Evolutionary conservation across 495 filamentous ascomycete species (phyloP).

Genomic region (Terfezia claveryi): DNA sequence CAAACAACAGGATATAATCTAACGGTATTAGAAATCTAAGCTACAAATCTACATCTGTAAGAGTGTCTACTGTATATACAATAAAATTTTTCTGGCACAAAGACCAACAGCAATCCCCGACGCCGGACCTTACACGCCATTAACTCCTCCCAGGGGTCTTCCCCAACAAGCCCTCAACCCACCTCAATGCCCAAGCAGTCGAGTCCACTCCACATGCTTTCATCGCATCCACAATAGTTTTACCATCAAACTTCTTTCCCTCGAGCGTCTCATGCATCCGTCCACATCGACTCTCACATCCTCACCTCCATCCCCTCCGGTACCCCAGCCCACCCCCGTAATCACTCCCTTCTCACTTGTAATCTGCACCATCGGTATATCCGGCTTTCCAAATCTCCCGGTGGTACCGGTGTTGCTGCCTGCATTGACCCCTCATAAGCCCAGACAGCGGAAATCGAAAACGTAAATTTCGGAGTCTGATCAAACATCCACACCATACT

Average conservation of each 20-base stretch:
- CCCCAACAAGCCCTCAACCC: too few species aligned
- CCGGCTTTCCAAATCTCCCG: background rate
- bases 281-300: background rate
- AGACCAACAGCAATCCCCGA: too few species aligned
- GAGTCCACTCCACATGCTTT: background rate
- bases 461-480: slow-evolving; percentile 69
- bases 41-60: too few species aligned
- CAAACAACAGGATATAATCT: too few species aligned
- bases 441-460: slow-evolving; percentile 30
- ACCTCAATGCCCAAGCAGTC: too few species aligned
- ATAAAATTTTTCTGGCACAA: too few species aligned
- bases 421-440: slow-evolving; percentile 4
- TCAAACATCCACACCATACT: slow-evolving; percentile 48
- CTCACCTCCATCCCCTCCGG: background rate
- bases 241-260: slow-evolving; percentile 11
- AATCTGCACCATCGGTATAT: slow-evolving; percentile 3
- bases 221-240: slow-evolving; percentile 6
- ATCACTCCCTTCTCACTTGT: slow-evolving; percentile 10
- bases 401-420: slow-evolving; percentile 3
- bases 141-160: too few species aligned
- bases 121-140: too few species aligned
- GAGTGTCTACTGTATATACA: too few species aligned
- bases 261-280: slow-evolving; percentile 2
- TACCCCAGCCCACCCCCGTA: background rate
- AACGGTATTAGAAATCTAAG: too few species aligned